These are phyloP conservation scores for Ogataea nitratoaversa DNA, from an alignment of 805 yeast genomes.

Conservation along the genomic window DNA sequence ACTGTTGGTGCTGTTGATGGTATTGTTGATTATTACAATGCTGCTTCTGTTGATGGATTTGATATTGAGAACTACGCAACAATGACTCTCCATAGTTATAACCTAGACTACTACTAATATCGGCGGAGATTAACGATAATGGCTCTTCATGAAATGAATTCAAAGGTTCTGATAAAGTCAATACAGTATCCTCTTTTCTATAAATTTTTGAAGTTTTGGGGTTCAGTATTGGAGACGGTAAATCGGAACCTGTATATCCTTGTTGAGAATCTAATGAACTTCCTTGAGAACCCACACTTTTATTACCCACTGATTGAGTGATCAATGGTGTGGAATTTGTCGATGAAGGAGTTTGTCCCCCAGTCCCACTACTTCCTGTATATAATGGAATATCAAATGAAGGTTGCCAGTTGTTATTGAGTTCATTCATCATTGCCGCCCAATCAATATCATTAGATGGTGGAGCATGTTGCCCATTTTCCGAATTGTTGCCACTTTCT, in stretches of 20 bases:
- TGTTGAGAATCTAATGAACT: background rate
- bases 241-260: background rate
- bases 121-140: too few relatives aligned
- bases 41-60: background rate
- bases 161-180: too few relatives aligned
- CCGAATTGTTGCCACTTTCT: background rate
- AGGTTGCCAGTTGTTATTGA: conserved; percentile 17
- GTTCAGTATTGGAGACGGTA: background rate
- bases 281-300: background rate
- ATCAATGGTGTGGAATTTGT: background rate
- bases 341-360: background rate
- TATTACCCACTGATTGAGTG: too few relatives aligned
- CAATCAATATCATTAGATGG: background rate
- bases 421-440: conserved; percentile 7
- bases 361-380: background rate
- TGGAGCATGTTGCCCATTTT: background rate
- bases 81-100: too few relatives aligned
- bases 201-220: too few relatives aligned
- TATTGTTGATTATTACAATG: too few relatives aligned
- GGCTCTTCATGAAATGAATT: too few relatives aligned
- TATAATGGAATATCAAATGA: conserved; percentile 9
- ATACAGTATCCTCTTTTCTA: too few relatives aligned
- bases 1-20: background rate
- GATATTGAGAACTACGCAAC: background rate
- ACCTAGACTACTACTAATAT: too few relatives aligned